Base-by-base conservation (phyloP, 1,284 basidiomycete genomes). In the Puccinia triticina region DNA sequence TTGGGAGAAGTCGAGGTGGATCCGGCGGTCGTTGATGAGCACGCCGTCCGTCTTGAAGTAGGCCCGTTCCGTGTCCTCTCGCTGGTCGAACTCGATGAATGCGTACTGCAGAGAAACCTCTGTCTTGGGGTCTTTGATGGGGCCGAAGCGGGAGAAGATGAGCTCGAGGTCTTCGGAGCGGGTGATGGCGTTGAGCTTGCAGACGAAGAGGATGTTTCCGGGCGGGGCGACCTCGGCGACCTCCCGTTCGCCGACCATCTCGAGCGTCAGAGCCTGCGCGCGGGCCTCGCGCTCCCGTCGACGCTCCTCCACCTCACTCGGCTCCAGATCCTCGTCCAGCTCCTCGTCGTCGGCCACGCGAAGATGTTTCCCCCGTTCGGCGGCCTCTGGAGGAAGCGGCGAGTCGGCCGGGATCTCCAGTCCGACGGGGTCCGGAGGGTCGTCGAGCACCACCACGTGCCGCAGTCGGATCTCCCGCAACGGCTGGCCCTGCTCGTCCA, bases 21-120 rank as follows among this genome's bases (percentile, higher is more conserved):
- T 98, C 29, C 97, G 91, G 23, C 96, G 91, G 87, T 99, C 97
- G 87, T 99, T 97, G n/a, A 99, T 93, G 11, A 99, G 89, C 0
- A 99, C 96, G 86, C 98, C 98, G 87, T 99, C 96, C 96, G 99
- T 99, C 88, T 98, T 99, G 89, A 98, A 96, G 88, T 99, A 99
- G 21, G 95, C 96, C 92, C 95, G 92, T 87, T 99, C 96, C 0
- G 96, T 95, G 61, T 95, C 92, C 83, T 95, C 93, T 72, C 92
- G 89, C 87, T 93, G 93, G 87, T 97, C 95, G 88, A 98, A 99
- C 88, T 99, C 97, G 85, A 99, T 95, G 86, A 99, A 99, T 0
- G 97, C 96, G 87, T 99, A 99, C 87, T 98, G 96, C 83, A 99
- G 88, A 61, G 93, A 94, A 87, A 99, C 97, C 0, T 96, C 96